Conservation (phyloP, 1,284 basidiomycete species). For the Abortiporus biennis region DNA sequence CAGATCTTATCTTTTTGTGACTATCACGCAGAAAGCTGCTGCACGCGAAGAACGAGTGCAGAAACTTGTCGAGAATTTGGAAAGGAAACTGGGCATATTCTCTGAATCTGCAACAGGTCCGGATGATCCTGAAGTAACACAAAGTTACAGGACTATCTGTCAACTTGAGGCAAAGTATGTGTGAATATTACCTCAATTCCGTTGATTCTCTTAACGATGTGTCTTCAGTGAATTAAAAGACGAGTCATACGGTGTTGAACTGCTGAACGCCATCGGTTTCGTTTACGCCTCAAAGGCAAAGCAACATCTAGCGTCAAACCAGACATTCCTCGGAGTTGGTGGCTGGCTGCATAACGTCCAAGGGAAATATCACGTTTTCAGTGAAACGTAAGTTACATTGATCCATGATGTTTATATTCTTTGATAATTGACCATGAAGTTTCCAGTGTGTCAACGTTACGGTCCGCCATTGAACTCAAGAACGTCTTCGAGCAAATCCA, state of each 20-base stretch:
- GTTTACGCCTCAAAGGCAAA: constrained; percentile 84
- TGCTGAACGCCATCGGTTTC: constrained; percentile 88
- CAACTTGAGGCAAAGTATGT: constrained; percentile 78
- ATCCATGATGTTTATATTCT: constrained; percentile 1
- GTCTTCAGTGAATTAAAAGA: constrained; percentile 82
- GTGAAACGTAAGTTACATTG: constrained; percentile 74
- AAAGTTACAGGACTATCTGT: constrained; percentile 74
- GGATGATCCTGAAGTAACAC: constrained; percentile 62
- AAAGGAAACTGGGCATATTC: constrained; percentile 87
- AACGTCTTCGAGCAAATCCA: constrained; percentile 94
- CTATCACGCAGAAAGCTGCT: constrained; percentile 67
- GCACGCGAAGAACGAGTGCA: constrained; percentile 75
- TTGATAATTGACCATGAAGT: constrained; percentile 5
- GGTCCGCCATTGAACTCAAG: constrained; percentile 90
- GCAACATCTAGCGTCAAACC: constrained; percentile 75
- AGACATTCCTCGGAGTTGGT: constrained; percentile 76
- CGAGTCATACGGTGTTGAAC: constrained; percentile 91
- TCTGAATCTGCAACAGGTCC: constrained; percentile 83
- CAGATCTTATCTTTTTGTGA: neutral
- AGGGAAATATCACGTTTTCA: constrained; percentile 90
- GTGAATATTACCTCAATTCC: neutral
- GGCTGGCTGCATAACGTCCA: constrained; percentile 95
- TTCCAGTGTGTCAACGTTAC: constrained; percentile 79
- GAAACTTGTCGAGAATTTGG: constrained; percentile 80
- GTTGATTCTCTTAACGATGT: constrained; percentile 7